Evolutionary conservation across 2,329 filamentous ascomycete species (phyloP), one percentile per base, ranked within the genome.

Genomic region (Helotiales sp.): DNA sequence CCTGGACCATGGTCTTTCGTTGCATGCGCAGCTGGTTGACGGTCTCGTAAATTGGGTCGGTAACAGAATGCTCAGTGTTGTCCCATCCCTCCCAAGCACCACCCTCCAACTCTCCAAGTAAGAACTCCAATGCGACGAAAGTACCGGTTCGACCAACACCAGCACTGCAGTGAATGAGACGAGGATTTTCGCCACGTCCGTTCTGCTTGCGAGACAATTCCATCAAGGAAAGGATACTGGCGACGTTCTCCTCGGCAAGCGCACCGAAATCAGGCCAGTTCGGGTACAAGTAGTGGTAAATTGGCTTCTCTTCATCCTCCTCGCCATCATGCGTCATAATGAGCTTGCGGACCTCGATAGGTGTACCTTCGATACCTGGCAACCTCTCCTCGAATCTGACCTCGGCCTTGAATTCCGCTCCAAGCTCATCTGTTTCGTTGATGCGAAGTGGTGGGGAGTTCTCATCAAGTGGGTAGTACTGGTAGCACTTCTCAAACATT

Each of bases 131-230:
- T 1, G 93, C 91, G 75, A 99, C 97, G 77, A 98, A 99, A 0
- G 96, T 98, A 37, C 96, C 96, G 7, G 92, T 97, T 64, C 96
- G 89, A 13, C 96, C 96, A 15, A 99, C 95, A 45, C 96, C 96
- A 7, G 96, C 96, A 76, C 93, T 97, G 82, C 92, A 94, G 79
- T 94, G 91, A 11, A 93, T 86, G 67, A 98, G 89, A 64, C 95
- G 89, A 4, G 95, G 92, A 74, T 91, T 93, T 24, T 83, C 79
- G 6, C 82, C 81, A 7, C 81, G 80, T 1, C 81, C 80, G 40
- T 85, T 86, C 77, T 85, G 86, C 69, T 86, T 81, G 24, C 86
- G 84, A 1, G 91, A 92, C 2, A 93, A 82, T 8, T 83, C 82
- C 83, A 94, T 89, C 6, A 94, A 83, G 34, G 87, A 84, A 65